Base-by-base conservation (phyloP, 257 asterid genomes). In the Przewalskia tangutica region DNA sequence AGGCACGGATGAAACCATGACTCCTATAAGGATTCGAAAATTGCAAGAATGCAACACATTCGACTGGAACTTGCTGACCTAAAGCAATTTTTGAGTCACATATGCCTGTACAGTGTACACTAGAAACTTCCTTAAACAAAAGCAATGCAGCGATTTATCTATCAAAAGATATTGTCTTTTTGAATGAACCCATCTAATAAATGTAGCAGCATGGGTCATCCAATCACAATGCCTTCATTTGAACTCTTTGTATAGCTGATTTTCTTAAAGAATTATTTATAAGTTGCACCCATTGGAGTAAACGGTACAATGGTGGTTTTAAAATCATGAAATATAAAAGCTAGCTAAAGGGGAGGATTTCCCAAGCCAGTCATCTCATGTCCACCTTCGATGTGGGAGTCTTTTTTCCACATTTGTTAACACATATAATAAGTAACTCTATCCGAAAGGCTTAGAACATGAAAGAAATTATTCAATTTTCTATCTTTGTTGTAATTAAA, bases 271-370 rank as follows among this genome's bases (percentile, higher is more conserved):
- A 53, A 53, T 12, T 8, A 18, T 11, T 54, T 54, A 13, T 54
- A 5, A 54, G n/a, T 14, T 0, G 5, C 2, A 51, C 56, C 56
- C 56, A 51, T 51, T 51, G 56, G 17, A 51, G 6, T 51, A 51
- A 66, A 18, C 27, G 17, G 51, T 34, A 14, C 77, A 67, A 38
- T 75, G 13, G 18, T 50, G 40, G 79, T 14, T 8, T 44, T 36
- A 6, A 18, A 18, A 46, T 32, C 32, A 18, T 66, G 3, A 75
- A 23, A 13, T n/a, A 11, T 32, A 58, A 34, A 8, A 81, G 50
- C 12, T 87, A 93, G 97, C 97, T 89, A 70, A 27, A 89, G n/a
- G 20, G 94, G 94, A 62, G 92, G 89, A 81, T 59, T 59, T 10
- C 6, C 62, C 20, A 27, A 27, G 32, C 1, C 32, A 27, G 1